Base-by-base conservation (phyloP, 805 yeast genomes). In the Blastobotrys attinorum region DNA sequence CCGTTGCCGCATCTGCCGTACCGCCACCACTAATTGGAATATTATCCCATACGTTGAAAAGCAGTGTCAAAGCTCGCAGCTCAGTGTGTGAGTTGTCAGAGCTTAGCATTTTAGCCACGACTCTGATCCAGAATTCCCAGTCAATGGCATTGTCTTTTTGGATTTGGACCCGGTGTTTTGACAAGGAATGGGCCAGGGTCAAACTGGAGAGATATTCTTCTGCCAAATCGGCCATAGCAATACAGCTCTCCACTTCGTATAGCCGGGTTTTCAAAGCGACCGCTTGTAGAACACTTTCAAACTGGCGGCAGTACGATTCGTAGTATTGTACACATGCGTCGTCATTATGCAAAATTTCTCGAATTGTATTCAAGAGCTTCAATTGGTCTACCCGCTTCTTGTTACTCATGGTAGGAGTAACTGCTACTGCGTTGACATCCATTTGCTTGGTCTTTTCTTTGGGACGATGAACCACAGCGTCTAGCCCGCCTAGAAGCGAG, bases 61-160 rank as follows among this genome's bases (percentile, higher is more conserved):
- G 58, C 44, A 79, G 71, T 3, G 88, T 76, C 31, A 86, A 58
- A 11, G 78, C 76, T 47, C 83, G 75, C 17, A 82, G 64, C 48
- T 83, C 77, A 18, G 74, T 71, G 50, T 76, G 79, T 50, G 77
- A 69, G 58, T 76, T 83, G 37, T 76, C 77, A 5, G 86, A 76
- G 5, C 66, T 55, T n/a, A 85, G 59, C 79, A 85, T 73, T 45
- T 75, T 66, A 46, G 73, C 63, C 11, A 69, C 60, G 13, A 83
- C 79, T 43, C 70, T 67, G 4, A 81, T 59, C 95, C 95, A 86
- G 56, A 87, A 85, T 40, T 67, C 65, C 92, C 95, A 86, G 63
- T 82, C 75, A 20, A 84, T 61, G 6, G 56, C 60, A 2, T 49
- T 48, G 25, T 50, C 56, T 22, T 45, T 49, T 39, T 50, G 52